These are phyloP conservation scores for Afroboletus lepidellus DNA, from an alignment of 1,284 basidiomycete species.

Conservation along the genomic window DNA sequence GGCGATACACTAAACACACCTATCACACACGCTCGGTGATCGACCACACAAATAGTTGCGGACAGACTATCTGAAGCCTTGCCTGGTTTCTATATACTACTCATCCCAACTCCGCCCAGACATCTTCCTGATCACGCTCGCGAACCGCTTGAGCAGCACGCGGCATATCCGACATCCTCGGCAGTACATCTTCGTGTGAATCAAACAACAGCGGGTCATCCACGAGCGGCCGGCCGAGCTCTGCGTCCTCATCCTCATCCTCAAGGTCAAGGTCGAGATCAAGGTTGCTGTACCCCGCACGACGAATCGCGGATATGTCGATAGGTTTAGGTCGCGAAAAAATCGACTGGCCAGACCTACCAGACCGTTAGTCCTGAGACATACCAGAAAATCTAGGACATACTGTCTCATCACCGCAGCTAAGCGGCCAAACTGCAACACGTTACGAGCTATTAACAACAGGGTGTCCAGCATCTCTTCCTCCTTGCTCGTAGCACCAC, in stretches of 20 bases:
- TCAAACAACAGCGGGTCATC: conserved; percentile 59
- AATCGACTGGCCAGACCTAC: conserved; percentile 90
- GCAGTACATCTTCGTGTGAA: conserved; percentile 40
- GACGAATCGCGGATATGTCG: conserved; percentile 74
- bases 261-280: conserved; percentile 78
- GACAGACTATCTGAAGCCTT: neutral
- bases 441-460: conserved; percentile 85
- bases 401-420: conserved; percentile 90
- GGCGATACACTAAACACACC: neutral
- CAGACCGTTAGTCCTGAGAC: conserved; percentile 12
- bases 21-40: neutral
- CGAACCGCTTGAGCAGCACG: conserved; percentile 49
- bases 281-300: conserved; percentile 60
- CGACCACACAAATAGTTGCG: neutral
- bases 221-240: conserved; percentile 55
- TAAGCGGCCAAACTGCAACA: conserved; percentile 86
- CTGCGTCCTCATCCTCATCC: conserved; percentile 49
- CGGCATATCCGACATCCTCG: conserved; percentile 50
- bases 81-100: neutral
- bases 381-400: conserved; percentile 32
- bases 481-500: conserved; percentile 74
- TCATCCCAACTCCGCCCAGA: conserved; percentile 73
- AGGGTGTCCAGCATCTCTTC: conserved; percentile 92
- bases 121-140: conserved; percentile 62
- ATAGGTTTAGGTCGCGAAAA: conserved; percentile 91